A percentile compares a stretch with the other conserved stretches of the same genome.
phyloP scores from a whole-genome alignment of 2,329 filamentous ascomycete genomes.

The Aspergillus costaricaensis region DNA sequence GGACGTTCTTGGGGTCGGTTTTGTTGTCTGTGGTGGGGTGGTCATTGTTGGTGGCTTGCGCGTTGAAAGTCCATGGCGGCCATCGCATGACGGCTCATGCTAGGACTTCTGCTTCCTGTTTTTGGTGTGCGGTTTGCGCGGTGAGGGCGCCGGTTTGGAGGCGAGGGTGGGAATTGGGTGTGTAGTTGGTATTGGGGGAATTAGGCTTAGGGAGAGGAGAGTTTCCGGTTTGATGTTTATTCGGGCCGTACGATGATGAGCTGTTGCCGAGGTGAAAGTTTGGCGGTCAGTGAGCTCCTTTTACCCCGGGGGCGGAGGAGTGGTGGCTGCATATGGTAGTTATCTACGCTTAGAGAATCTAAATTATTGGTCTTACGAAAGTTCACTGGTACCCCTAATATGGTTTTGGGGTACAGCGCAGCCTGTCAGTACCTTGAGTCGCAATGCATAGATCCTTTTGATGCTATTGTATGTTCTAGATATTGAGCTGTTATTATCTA shows the following conservation, averaged over 20 bases:
- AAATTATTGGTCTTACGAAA: not conserved
- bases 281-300: conserved; percentile 9
- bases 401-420: not conserved
- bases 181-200: not conserved
- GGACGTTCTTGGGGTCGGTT: conserved; percentile 44
- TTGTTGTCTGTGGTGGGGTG: conserved; percentile 40
- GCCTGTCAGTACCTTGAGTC: not conserved
- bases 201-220: not conserved
- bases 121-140: not conserved
- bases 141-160: not conserved
- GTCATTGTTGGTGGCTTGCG: conserved; percentile 34
- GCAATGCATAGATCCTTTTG: not conserved
- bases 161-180: not conserved
- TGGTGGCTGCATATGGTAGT: too few relatives aligned
- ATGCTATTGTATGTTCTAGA: conserved; percentile 1
- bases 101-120: conserved; percentile 11
- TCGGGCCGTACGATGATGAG: not conserved
- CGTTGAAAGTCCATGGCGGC: conserved; percentile 49
- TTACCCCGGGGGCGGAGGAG: not conserved
- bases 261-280: conserved; percentile 19
- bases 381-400: rapidly evolving
- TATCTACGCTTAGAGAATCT: not conserved
- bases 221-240: not conserved
- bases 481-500: conserved; percentile 11
- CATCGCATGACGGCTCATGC: conserved; percentile 50